Evolutionary conservation across 2,329 filamentous ascomycete species (phyloP).

Genomic region (Claviceps sp.): DNA sequence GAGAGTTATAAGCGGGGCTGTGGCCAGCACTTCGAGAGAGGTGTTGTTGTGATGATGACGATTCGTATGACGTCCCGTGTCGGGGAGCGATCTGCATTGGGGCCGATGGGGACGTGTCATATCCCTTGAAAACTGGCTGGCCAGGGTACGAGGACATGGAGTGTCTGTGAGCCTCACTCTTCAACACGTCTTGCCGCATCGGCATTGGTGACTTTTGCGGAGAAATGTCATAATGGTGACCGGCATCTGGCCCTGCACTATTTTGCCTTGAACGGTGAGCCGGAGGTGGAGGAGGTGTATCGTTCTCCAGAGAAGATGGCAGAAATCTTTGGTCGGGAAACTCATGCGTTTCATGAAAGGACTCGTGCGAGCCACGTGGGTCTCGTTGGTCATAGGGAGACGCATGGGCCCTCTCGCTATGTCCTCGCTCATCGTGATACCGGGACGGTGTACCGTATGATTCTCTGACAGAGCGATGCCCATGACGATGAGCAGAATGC

Average conservation of each 20-base stretch:
- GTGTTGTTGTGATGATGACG: conserved; percentile 29
- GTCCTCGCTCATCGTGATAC: conserved; percentile 24
- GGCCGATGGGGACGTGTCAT: conserved; percentile 33
- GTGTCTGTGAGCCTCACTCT: conserved; percentile 42
- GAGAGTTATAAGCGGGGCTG: conserved; percentile 31
- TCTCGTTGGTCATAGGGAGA: conserved; percentile 26
- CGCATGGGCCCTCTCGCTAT: conserved; percentile 17
- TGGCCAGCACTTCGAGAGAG: conserved; percentile 37
- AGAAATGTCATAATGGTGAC: conserved; percentile 26
- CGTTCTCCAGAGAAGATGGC: conserved; percentile 24
- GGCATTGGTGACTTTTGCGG: conserved; percentile 33
- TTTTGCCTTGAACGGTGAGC: conserved; percentile 37
- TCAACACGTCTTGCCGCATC: conserved; percentile 46
- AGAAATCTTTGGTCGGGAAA: conserved; percentile 21
- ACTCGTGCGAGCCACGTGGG: conserved; percentile 20
- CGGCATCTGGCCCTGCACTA: conserved; percentile 28
- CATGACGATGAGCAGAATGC: conserved; percentile 17
- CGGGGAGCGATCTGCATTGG: conserved; percentile 15
- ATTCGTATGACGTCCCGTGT: conserved; percentile 20
- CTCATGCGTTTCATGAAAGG: conserved; percentile 21
- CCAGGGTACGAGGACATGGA: conserved; percentile 38
- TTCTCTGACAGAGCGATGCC: conserved; percentile 21
- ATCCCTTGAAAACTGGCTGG: conserved; percentile 37
- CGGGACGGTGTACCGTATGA: conserved; percentile 21
- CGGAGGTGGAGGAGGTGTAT: conserved; percentile 42